Evolutionary conservation across 176 grass and related monocot species (phyloP).

Genomic region (Eleusine coracana): DNA sequence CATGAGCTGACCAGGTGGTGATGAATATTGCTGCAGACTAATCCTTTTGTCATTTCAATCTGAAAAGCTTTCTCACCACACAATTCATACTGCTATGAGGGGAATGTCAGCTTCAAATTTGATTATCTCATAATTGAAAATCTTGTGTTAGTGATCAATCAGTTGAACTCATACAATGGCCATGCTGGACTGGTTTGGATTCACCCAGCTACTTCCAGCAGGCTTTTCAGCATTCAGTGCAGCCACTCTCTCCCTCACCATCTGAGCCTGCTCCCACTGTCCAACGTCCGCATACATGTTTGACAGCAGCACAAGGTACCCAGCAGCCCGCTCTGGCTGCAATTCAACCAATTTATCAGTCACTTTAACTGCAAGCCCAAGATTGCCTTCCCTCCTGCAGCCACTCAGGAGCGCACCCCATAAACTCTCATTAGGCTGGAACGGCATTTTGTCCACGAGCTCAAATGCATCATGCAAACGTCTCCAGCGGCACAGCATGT

Average conservation of each 20-base stretch:
- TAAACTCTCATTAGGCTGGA: constrained; percentile 44
- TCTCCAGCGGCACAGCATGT: constrained; percentile 62
- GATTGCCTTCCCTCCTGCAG: constrained; percentile 57
- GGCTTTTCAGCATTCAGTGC: constrained; percentile 49
- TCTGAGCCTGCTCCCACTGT: constrained; percentile 49
- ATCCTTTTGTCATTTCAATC: constrained; percentile 8
- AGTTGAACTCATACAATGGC: constrained; percentile 15
- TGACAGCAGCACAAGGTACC: constrained; percentile 61
- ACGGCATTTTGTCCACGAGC: constrained; percentile 58
- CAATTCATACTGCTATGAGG: not conserved
- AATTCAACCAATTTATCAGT: constrained; percentile 47
- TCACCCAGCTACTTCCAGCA: constrained; percentile 47
- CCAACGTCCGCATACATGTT: constrained; percentile 54
- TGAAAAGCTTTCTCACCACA: not conserved
- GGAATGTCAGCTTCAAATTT: not conserved
- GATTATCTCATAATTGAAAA: not conserved
- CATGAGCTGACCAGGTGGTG: constrained; percentile 19
- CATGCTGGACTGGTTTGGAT: constrained; percentile 35
- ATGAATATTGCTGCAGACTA: constrained; percentile 16
- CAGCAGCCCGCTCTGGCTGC: constrained; percentile 49
- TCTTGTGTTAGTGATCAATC: not conserved
- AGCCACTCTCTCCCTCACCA: constrained; percentile 54
- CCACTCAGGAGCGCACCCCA: constrained; percentile 66
- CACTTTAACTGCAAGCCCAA: constrained; percentile 53
- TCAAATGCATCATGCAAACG: constrained; percentile 49